phyloP scores from a whole-genome alignment of 257 asterid genomes.

The Rhazya stricta region DNA sequence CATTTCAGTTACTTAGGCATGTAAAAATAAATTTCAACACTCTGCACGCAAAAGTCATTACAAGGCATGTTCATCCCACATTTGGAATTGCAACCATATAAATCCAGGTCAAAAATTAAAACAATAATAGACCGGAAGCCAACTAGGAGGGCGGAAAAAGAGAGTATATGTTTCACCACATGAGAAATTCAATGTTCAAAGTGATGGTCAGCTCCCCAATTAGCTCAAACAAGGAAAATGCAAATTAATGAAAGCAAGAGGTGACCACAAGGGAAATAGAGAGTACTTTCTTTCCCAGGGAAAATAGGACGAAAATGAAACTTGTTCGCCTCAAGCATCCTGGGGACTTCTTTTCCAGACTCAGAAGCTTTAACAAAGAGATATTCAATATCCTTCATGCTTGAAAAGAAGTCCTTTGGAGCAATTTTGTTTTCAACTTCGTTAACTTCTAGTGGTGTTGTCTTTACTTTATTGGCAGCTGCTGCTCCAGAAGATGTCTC shows the following conservation, averaged over 20 bases:
- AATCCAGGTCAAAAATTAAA: background rate
- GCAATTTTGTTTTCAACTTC: constrained; percentile 53
- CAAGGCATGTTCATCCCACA: background rate
- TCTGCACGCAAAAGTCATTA: background rate
- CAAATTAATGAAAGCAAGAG: background rate
- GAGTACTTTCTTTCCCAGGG: constrained; percentile 61
- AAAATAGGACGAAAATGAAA: constrained; percentile 83
- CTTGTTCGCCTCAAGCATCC: constrained; percentile 97
- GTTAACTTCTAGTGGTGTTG: constrained; percentile 45
- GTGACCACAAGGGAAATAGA: constrained; percentile 24
- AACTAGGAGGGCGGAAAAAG: background rate
- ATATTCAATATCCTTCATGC: constrained; percentile 76
- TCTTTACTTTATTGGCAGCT: constrained; percentile 43
- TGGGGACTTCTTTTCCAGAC: constrained; percentile 93
- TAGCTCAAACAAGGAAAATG: background rate
- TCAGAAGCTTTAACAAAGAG: constrained; percentile 84
- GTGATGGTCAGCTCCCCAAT: background rate
- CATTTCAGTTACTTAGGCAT: background rate
- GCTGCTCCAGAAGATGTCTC: constrained; percentile 47
- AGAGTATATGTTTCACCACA: background rate
- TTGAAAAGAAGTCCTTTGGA: constrained; percentile 67
- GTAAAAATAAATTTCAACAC: background rate
- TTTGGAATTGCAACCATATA: background rate
- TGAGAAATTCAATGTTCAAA: background rate
- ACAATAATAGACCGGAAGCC: background rate